Evolutionary conservation across 2,329 filamentous ascomycete genomes (phyloP), one percentile per base, ranked within the genome.

Genomic region (Stagonosporopsis tanaceti): DNA sequence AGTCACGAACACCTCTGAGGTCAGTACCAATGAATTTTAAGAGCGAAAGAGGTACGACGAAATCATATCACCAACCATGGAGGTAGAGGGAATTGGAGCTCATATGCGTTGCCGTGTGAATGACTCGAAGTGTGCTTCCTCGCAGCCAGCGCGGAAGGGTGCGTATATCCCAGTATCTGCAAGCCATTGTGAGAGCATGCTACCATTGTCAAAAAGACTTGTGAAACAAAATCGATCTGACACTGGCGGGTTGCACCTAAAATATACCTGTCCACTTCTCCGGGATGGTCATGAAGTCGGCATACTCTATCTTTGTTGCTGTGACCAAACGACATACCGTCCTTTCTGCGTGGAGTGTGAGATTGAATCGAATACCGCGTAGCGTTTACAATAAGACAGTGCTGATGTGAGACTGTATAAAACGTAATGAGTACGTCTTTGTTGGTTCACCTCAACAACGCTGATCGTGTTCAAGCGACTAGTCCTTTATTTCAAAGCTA

Each of bases 1-100:
- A 55, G 24, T 55, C 52, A 55, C 32, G n/a, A 42, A 17, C n/a
- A 37, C 8, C 48, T 30, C 12, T 44, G 15, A 15, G 17, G 9
- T 6, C 28, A 30, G 27, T 17, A 28, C 8, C 27, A 17, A 11
- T 15, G 15, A 8, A 15, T 25, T 25, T 42, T 3, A 39, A 22
- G 37, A 22, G 4, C 11, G 37, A 7, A 39, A 9, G 11, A 4
- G 32, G 17, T 39, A 11, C 9, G 3, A 11, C 8, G 17, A 39
- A 12, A 20, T 20, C n/a, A 39, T 17, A 20, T 39, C 4, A 39
- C 7, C 24, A 42, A 30, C 5, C 40, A 42, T n/a, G 14, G 15
- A 6, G 14, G 9, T 28, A 17, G 11, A 17, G 39, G 28, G 40
- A 41, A 27, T 11, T 15, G 8, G 25, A 30, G 4, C 6, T 25